Percentiles rank a stretch among this genome's conserved stretches.
These are phyloP conservation scores for Diaporthe sp. DNA, from an alignment of 2,329 filamentous ascomycete species.

Conservation along the genomic window DNA sequence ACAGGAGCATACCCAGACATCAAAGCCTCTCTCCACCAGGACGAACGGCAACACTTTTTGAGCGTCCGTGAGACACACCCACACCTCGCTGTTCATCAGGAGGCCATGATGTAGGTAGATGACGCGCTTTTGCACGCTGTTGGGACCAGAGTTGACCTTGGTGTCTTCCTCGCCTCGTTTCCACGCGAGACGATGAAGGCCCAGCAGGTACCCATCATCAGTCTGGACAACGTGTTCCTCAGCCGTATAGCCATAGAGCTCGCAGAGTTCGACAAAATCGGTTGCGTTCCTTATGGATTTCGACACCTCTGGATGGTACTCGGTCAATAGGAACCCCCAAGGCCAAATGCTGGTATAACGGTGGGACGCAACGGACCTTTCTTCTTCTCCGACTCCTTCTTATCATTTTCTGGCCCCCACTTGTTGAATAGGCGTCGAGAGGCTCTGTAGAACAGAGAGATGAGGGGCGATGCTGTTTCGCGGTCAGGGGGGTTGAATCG, in stretches of 20 bases:
- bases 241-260: slow-evolving; percentile 89
- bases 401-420: slow-evolving; percentile 78
- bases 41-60: slow-evolving; percentile 90
- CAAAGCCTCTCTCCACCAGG: slow-evolving; percentile 90
- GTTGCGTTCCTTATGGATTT: slow-evolving; percentile 86
- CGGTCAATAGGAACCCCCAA: slow-evolving; percentile 29
- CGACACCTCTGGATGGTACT: slow-evolving; percentile 74
- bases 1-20: slow-evolving; percentile 83
- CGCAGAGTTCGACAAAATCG: slow-evolving; percentile 96
- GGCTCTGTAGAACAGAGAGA: slow-evolving; percentile 84
- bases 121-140: slow-evolving; percentile 83
- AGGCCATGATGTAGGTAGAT: slow-evolving; percentile 96
- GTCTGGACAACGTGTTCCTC: slow-evolving; percentile 98
- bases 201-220: slow-evolving; percentile 91
- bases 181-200: slow-evolving; percentile 89
- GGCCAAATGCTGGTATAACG: slow-evolving; percentile 58
- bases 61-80: slow-evolving; percentile 92
- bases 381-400: slow-evolving; percentile 76
- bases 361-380: slow-evolving; percentile 68
- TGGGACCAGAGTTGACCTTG: slow-evolving; percentile 80
- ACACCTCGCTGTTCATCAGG: slow-evolving; percentile 99
- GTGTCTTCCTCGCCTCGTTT: slow-evolving; percentile 84
- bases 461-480: slow-evolving; percentile 78
- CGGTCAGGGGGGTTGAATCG: slow-evolving; percentile 40
- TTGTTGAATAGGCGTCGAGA: slow-evolving; percentile 88